These are phyloP conservation scores for Poa pratensis DNA, from an alignment of 176 grass and related monocot genomes.

Conservation along the genomic window DNA sequence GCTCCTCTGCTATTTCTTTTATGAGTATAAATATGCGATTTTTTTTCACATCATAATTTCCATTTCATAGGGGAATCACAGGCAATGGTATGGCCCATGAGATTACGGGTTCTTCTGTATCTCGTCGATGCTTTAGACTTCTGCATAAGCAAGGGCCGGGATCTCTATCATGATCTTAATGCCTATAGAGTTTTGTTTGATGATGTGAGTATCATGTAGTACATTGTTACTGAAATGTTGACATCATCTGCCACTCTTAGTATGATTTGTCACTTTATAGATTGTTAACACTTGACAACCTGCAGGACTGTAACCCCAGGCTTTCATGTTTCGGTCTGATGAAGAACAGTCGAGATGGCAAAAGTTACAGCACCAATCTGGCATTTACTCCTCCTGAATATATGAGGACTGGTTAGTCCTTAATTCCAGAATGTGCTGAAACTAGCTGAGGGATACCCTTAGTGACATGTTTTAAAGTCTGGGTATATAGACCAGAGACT, in stretches of 20 bases:
- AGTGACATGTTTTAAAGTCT: not conserved
- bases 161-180: conserved; percentile 69
- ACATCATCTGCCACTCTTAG: not conserved
- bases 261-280: not conserved
- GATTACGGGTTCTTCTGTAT: conserved; percentile 57
- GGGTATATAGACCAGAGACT: not conserved
- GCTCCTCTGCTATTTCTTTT: not conserved
- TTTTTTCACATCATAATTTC: conserved; percentile 10
- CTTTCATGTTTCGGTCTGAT: conserved; percentile 33
- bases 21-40: not conserved
- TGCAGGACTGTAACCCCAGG: conserved; percentile 42
- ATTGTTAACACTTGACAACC: conserved; percentile 3
- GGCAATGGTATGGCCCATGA: conserved; percentile 62
- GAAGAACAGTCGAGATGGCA: conserved; percentile 32
- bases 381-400: conserved; percentile 37
- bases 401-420: conserved; percentile 28
- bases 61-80: conserved; percentile 59
- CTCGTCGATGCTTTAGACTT: conserved; percentile 58
- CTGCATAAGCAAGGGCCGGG: conserved; percentile 49
- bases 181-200: conserved; percentile 68
- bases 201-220: conserved; percentile 45
- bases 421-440: conserved; percentile 13
- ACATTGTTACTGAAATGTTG: conserved; percentile 1
- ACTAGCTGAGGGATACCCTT: not conserved
- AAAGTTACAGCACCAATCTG: conserved; percentile 29